Evolutionary conservation across 2,329 filamentous ascomycete genomes (phyloP), one percentile per base, ranked within the genome.

Genomic region (Phaeoacremonium minimum): DNA sequence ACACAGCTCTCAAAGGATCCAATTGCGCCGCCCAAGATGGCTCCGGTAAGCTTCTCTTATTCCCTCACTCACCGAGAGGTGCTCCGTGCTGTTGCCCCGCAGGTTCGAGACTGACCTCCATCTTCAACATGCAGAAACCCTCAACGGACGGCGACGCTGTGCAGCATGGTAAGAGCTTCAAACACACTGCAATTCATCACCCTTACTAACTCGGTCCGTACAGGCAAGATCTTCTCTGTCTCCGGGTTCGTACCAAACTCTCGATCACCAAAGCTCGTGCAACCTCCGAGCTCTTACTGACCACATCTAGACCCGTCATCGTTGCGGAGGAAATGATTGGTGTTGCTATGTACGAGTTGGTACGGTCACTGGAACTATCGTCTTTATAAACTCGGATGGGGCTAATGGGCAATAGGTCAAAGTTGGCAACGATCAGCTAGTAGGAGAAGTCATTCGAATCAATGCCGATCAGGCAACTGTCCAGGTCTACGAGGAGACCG

Each of bases 291-390:
- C 22, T 26, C 26, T 33, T 33, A 19, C 30, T 34, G 38, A 28
- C 32, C 15, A 22, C 22, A 30, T 33, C 30, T 48, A 83, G 87
- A 50, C 93, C 93, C 58, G 93, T 98, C 73, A 84, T 98, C 55
- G 79, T 98, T 52, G 93, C 91, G 61, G 91, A 97, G 73, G 83
- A 96, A 67, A 95, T 98, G 90, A 88, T 91, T 59, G 93, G 93
- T 64, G 93, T 93, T 77, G 90, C 93, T 65, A 98, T 98, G 93
- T 96, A 97, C 80, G 93, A 98, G 72, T 76, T 98, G 72, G 89
- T 89, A 74, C 52, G 80, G 63, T 33, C 17, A 15, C 16, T n/a
- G 28, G 18, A 17, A 8, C 15, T 15, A 15, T 9, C 8, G 8
- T 18, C 18, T 16, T 12, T 19, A 19, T 13, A 8, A 15, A 28